Percentiles rank a stretch among this genome's conserved stretches.
These are phyloP conservation scores for Thermothielavioides terrestris DNA, from an alignment of 495 filamentous ascomycete genomes.

Conservation along the genomic window DNA sequence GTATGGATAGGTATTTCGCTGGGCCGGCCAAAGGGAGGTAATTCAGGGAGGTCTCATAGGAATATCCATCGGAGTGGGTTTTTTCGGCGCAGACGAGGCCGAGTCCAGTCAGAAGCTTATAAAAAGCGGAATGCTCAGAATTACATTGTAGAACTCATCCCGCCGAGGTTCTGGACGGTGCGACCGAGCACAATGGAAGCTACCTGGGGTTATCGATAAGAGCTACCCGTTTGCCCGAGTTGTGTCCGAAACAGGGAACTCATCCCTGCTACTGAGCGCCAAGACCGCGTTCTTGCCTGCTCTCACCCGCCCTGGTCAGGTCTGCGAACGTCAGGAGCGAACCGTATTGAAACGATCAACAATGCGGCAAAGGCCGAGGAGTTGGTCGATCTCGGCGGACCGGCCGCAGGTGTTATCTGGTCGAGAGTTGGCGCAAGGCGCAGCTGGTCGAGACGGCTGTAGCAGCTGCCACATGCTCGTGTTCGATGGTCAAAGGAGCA, in stretches of 20 bases:
- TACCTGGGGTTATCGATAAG: constrained; percentile 18
- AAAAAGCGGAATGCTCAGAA: constrained; percentile 28
- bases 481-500: too few relatives aligned
- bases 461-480: too few relatives aligned
- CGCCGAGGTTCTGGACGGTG: constrained; percentile 13
- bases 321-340: not conserved
- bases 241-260: not conserved
- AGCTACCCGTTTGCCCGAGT: constrained; percentile 15
- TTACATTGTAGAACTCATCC: constrained; percentile 36
- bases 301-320: not conserved
- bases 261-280: too few relatives aligned
- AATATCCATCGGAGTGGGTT: constrained; percentile 18
- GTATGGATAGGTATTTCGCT: too few relatives aligned
- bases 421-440: too few relatives aligned
- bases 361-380: too few relatives aligned
- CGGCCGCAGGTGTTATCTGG: too few relatives aligned
- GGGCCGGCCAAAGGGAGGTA: not conserved
- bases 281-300: too few relatives aligned
- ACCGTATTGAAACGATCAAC: too few relatives aligned
- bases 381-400: too few relatives aligned
- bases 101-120: constrained; percentile 15
- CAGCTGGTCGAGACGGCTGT: too few relatives aligned
- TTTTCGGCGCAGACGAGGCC: constrained; percentile 8
- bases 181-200: constrained; percentile 6
- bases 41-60: constrained; percentile 9